phyloP scores from a whole-genome alignment of 116 monocot species.

The Phalaenopsis hybrid region DNA sequence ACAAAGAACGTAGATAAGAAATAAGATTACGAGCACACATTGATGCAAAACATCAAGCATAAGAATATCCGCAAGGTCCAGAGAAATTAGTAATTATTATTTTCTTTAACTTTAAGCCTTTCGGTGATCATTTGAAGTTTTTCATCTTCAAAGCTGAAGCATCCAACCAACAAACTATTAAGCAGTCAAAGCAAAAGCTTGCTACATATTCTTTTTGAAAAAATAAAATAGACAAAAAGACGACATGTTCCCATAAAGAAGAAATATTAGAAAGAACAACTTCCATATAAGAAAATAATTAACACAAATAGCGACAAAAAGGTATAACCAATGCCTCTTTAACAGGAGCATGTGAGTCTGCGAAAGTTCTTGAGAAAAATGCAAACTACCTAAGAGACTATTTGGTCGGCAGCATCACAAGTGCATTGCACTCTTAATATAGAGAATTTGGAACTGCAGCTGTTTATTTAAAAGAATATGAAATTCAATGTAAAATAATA shows the following conservation, averaged over 20 bases:
- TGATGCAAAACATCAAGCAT: neutral
- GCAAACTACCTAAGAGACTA: neutral
- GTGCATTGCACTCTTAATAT: too few species aligned
- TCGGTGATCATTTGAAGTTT: neutral
- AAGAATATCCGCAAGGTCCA: neutral
- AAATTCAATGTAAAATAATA: too few species aligned
- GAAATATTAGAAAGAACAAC: neutral
- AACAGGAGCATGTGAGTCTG: neutral
- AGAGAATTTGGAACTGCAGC: too few species aligned
- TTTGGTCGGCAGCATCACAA: too few species aligned
- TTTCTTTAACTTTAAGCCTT: neutral
- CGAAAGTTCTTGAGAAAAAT: neutral
- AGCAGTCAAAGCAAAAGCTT: neutral
- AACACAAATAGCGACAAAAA: neutral
- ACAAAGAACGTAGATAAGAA: conserved; percentile 1
- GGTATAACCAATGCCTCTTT: neutral
- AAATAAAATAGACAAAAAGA: neutral
- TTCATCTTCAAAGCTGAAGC: neutral
- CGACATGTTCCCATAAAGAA: neutral
- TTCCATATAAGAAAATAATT: neutral
- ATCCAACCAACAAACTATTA: neutral
- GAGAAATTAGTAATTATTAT: neutral
- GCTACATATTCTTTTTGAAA: neutral
- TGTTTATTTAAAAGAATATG: too few species aligned
- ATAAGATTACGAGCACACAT: neutral